Evolutionary conservation across 495 filamentous ascomycete genomes (phyloP), one percentile per base, ranked within the genome.

Genomic region (Lasiosphaeria hispida): DNA sequence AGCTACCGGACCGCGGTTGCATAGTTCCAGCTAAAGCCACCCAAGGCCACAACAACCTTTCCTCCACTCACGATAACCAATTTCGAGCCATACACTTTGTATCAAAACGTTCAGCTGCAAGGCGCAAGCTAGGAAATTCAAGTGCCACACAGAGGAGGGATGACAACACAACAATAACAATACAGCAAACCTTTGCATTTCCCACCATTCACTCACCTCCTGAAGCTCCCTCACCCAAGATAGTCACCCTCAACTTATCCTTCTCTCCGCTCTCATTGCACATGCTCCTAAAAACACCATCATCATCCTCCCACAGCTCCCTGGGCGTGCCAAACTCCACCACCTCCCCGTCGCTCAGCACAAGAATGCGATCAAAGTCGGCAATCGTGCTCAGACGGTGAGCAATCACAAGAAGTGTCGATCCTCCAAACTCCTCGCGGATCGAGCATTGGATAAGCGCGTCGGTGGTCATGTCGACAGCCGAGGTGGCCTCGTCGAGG

Each of bases 261-360:
- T 65, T 79, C 75, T 90, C 87, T 1, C 87, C 87, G 69, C 85
- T 89, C 67, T 84, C 82, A 54, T 84, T 77, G 47, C 88, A 86
- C 80, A 92, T 81, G 45, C 79, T 82, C 60, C 77, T 75, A 66
- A 91, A 92, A 10, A 85, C 78, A 1, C 86, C 47, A 3, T 30
- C 47, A 3, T 30, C 39, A 18, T 72, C 69, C 41, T 69, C 72
- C 74, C 89, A 77, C 48, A 94, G 67, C 47, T 89, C 83, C 53
- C 66, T 74, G 9, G 89, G 89, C 3, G 75, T 71, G 1, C 86
- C 90, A 68, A 81, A 87, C 69, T 92, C 90, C 6, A 83, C 83
- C 0, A 85, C 85, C 49, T 69, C 71, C 3, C 90, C 90, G 14
- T 86, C 86, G 59, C 84, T 84, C 70, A 94, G 77, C 5, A 92